Evolutionary conservation across 2,329 filamentous ascomycete genomes (phyloP), one percentile per base, ranked within the genome.

Genomic region (Paracoccidioides brasiliensis): DNA sequence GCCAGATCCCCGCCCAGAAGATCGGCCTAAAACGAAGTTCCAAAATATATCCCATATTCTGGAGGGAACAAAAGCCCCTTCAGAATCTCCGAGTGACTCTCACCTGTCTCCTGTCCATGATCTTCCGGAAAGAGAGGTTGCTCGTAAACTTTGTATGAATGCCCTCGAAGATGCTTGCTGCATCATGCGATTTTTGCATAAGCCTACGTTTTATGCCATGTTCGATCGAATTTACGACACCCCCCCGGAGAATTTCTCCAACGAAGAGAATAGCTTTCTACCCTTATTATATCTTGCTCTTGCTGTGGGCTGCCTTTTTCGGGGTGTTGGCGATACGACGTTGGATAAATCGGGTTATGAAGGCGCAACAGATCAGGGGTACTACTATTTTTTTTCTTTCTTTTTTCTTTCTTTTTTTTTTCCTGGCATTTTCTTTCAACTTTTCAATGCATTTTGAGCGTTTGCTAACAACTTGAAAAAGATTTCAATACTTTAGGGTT

Each of bases 191-290:
- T 84, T 91, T 55, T 80, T 95, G 4, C 90, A 96, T 65, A 76
- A 86, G 52, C 90, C 90, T 0, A 82, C 82, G 0, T 96, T 95
- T 67, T 89, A 86, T 71, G 78, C 80, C 57, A 83, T 81, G 63
- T 79, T 95, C 59, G 84, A 95, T 61, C 79, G 79, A 55, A 78
- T 96, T 42, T 96, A 95, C 69, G 81, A 85, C 60, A 82, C 76
- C 28, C 76, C 85, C 0, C 74, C 79, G 8, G 80, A 86, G 28
- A 78, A 76, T 53, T 81, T 82, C 61, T 78, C 77, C 5, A 79
- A 80, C 54, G 80, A 83, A 52, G 85, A 89, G 59, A 80, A 82
- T 53, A 76, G 78, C 33, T 87, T 86, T 57, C 69, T 90, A n/a
- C 83, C 84, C 1, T 75, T 89, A 1, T 69, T 90, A 3, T 88